Evolutionary conservation across 345 rosid genomes (phyloP), one percentile per base, ranked within the genome.

Genomic region (Physaria fendleri): DNA sequence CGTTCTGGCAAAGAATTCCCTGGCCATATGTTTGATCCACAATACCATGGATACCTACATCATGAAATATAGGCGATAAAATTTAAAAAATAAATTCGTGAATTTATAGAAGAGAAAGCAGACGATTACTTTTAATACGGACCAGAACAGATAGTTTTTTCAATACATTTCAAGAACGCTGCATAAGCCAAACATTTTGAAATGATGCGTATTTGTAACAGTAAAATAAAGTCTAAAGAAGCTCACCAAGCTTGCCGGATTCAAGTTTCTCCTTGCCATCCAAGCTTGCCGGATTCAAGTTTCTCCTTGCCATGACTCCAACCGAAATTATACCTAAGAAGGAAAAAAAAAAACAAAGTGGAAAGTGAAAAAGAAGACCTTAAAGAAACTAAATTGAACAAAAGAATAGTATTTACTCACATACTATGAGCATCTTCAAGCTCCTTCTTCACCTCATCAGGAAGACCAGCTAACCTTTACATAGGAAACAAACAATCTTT

Each of bases 261-360:
- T 91, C 95, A 68, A 91, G n/a, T n/a, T n/a, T n/a, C n/a, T n/a
- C n/a, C n/a, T n/a, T n/a, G n/a, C n/a, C n/a, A n/a, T n/a, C 98
- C 98, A 59, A 76, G 83, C 74, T 80, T 92, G 66, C 95, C 98
- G 18, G 96, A 85, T 83, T 92, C 95, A 68, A 92, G 90, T 68
- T 78, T 78, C 77, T 92, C 98, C 65, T 88, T 85, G 43, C 95
- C 96, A 81, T 88, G 98, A 71, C 96, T 92, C 96, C 96, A 92
- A 56, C 98, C 98, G 46, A 82, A 85, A 71, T 82, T 88, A 59
- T 84, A 92, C 83, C 98, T 90, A 35, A 23, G 14, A 62, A 2
- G 12, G 56, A 46, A 55, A 37, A 37, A 38, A 0, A 13, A 23
- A 48, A 42, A 22, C 7, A 27, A 62, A 22, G 8, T 54, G 6